Base-by-base conservation (phyloP, 2,329 filamentous ascomycete genomes). In the Aspergillus proliferans region DNA sequence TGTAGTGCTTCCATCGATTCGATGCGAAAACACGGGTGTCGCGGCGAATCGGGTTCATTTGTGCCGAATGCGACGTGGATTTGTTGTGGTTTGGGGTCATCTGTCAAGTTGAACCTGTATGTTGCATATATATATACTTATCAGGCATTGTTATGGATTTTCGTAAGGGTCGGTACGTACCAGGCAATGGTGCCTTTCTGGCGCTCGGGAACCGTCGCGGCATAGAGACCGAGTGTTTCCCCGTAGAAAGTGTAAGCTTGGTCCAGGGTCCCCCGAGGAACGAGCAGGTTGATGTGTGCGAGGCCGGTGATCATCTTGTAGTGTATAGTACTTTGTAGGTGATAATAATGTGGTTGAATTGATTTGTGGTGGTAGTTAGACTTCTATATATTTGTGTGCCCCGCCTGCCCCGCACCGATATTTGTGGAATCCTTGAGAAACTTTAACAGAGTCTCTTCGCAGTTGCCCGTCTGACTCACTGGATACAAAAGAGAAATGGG, bases 1-100 rank as follows among this genome's bases (percentile, higher is more conserved):
- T 71, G 54, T 43, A 85, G 63, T n/a, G 71, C 71, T 24, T 80
- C 76, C 1, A 58, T 63, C 10, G 69, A 74, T 1, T 63, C 71
- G 2, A 84, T 56, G 34, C 71, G 73, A 56, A 85, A 84, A 63
- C 82, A 85, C 3, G 80, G 79, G 56, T 85, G 82, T 2, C 79
- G 71, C 2, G 67, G 66, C 0, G 76, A 75, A 4, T 52, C 44
- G 1, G 64, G 56, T 21, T 74, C 69, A 28, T 73, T 73, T 1
- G 67, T 58, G 0, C 76, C 77, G 47, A 60, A 54, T 0, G 76
- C 76, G 45, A 83, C 64, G 58, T 83, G 80, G 12, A 84, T 70
- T 65, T 83, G 79, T 58, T 83, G 80, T 1, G 75, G 73, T 2
- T 71, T 71, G 3, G 75, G 73, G 2, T 71, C 71, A 2, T 63